phyloP scores from a whole-genome alignment of 2,329 filamentous ascomycete species.

The Metarhizium brunneum region DNA sequence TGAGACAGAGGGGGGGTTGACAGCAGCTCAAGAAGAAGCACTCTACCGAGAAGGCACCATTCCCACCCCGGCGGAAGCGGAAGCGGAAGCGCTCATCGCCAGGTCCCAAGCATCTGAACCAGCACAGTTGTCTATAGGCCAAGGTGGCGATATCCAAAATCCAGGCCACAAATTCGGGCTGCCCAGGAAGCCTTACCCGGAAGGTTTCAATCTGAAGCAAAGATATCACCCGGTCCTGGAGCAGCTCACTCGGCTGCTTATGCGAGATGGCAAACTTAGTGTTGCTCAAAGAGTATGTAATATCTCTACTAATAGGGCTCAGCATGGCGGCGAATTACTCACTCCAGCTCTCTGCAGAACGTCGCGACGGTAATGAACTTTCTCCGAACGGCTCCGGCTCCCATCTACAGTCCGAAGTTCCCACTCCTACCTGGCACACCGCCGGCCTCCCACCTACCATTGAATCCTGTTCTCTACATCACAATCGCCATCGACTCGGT shows the following conservation, averaged over 20 bases:
- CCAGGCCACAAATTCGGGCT: slow-evolving; percentile 70
- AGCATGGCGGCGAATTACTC: background rate
- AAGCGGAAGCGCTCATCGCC: slow-evolving; percentile 22
- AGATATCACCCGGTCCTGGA: slow-evolving; percentile 79
- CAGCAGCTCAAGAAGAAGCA: slow-evolving; percentile 32
- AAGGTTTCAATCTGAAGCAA: slow-evolving; percentile 57
- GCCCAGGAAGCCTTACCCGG: slow-evolving; percentile 57
- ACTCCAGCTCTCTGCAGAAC: slow-evolving; percentile 43
- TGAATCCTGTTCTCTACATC: slow-evolving; percentile 85
- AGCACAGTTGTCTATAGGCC: slow-evolving; percentile 8
- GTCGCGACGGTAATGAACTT: slow-evolving; percentile 75
- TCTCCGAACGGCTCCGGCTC: slow-evolving; percentile 76
- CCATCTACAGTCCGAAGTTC: slow-evolving; percentile 60
- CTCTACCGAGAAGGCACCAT: slow-evolving; percentile 34
- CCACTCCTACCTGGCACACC: slow-evolving; percentile 70
- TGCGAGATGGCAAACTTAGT: slow-evolving; percentile 84
- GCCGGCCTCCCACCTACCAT: slow-evolving; percentile 68
- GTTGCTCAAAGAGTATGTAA: slow-evolving; percentile 69
- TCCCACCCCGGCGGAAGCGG: slow-evolving; percentile 20
- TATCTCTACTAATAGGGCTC: background rate
- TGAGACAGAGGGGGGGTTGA: slow-evolving; percentile 24
- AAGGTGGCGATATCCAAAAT: slow-evolving; percentile 16
- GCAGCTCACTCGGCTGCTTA: slow-evolving; percentile 84
- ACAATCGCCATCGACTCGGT: slow-evolving; percentile 87
- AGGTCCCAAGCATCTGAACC: slow-evolving; percentile 11